Percentiles rank a stretch among this genome's conserved stretches.
Conservation (phyloP, 768 basidiomycete genomes). For the Trametes cinnabarina region DNA sequence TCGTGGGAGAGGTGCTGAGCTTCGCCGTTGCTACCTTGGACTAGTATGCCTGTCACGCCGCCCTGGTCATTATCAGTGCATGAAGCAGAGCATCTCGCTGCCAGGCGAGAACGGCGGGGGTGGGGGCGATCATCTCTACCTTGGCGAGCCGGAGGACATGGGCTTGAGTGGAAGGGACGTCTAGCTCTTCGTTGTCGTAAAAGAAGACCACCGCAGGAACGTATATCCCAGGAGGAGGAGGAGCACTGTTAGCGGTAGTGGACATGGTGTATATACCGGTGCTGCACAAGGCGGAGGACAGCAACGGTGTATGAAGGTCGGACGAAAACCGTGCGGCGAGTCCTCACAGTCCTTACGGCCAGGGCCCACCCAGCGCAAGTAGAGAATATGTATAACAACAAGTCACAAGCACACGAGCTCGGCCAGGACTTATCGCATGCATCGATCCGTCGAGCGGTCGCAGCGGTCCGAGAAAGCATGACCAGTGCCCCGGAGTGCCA, state of each 20-base stretch:
- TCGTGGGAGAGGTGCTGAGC: constrained; percentile 74
- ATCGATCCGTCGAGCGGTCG: neutral
- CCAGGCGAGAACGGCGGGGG: neutral
- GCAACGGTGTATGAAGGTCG: too few species aligned
- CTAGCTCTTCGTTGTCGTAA: constrained; percentile 65
- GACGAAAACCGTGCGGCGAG: too few species aligned
- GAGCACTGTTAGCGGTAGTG: constrained; percentile 20
- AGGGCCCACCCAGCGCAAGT: too few species aligned
- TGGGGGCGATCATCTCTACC: constrained; percentile 36
- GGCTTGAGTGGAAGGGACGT: constrained; percentile 60
- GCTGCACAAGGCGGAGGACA: neutral
- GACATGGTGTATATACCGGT: neutral
- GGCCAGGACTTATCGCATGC: neutral
- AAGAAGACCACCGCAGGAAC: constrained; percentile 79
- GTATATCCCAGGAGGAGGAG: constrained; percentile 69
- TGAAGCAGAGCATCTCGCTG: neutral
- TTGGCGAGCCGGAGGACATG: constrained; percentile 75
- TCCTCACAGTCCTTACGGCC: too few species aligned
- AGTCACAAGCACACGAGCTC: neutral
- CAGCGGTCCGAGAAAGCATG: neutral
- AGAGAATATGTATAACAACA: neutral
- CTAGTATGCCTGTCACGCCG: constrained; percentile 68
- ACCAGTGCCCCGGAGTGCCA: neutral
- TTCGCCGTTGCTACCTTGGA: constrained; percentile 75
- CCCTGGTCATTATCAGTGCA: constrained; percentile 40